Conservation (phyloP, 75 land plant species). For the Cryptomeria japonica region DNA sequence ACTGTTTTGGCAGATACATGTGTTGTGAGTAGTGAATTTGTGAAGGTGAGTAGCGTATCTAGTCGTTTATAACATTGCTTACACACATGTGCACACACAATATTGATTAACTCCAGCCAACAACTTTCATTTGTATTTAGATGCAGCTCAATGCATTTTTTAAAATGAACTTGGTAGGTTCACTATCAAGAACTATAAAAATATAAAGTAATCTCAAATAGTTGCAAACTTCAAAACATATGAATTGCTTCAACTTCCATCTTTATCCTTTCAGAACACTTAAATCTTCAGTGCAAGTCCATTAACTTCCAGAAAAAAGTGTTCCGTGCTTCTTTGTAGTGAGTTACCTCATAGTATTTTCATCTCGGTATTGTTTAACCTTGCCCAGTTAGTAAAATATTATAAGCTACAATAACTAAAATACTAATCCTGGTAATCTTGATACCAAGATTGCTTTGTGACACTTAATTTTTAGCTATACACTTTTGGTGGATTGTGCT, state of each 20-base stretch:
- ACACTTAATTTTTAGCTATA: background rate
- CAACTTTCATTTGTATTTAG: background rate
- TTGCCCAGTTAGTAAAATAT: background rate
- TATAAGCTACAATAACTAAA: background rate
- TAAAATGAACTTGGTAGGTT: background rate
- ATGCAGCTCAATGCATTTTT: background rate
- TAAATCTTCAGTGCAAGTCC: background rate
- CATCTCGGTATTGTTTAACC: background rate
- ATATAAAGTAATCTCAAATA: background rate
- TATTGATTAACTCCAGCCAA: background rate
- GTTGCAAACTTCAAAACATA: background rate
- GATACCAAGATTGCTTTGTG: background rate
- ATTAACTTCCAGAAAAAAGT: background rate
- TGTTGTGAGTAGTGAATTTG: slow-evolving; percentile 65
- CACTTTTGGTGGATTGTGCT: background rate
- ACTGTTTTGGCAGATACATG: slow-evolving; percentile 71
- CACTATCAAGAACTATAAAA: background rate
- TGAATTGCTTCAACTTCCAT: background rate
- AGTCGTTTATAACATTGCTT: background rate
- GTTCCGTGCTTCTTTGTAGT: background rate
- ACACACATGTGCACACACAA: background rate
- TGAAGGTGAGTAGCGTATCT: slow-evolving; percentile 59
- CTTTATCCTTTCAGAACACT: background rate
- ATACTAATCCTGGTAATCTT: background rate
- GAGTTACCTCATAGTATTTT: background rate